Evolutionary conservation across 2,329 filamentous ascomycete genomes (phyloP).

Genomic region (Mariannaea sp.): DNA sequence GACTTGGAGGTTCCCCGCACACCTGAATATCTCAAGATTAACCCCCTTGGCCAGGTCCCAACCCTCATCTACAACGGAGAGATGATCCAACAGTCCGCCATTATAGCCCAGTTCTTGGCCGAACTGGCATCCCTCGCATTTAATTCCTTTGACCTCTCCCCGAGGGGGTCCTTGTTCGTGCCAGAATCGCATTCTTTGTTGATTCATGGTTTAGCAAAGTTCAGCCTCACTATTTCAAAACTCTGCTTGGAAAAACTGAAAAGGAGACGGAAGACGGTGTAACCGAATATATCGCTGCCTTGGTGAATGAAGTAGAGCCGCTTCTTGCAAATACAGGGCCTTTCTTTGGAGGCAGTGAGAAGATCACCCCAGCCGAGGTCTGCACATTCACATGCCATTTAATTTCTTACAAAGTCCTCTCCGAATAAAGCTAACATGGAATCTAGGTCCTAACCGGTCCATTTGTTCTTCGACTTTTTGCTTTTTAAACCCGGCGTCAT

Average conservation of each 20-base stretch:
- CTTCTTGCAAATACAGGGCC: constrained; percentile 61
- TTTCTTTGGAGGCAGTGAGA: constrained; percentile 67
- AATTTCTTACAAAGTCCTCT: too few relatives aligned
- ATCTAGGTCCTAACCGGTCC: constrained; percentile 66
- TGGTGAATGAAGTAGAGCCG: constrained; percentile 76
- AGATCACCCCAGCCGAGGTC: constrained; percentile 76
- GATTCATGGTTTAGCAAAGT: constrained; percentile 72
- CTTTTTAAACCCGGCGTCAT: constrained; percentile 59
- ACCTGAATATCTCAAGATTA: constrained; percentile 75
- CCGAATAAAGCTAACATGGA: background rate
- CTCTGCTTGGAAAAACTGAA: constrained; percentile 52
- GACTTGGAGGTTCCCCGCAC: constrained; percentile 72
- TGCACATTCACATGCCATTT: constrained; percentile 21
- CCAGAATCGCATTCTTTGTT: constrained; percentile 72
- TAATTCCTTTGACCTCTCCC: constrained; percentile 61
- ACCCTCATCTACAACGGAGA: constrained; percentile 67
- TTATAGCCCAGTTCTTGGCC: constrained; percentile 72
- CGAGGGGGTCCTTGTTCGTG: constrained; percentile 63
- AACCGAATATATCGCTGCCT: constrained; percentile 56
- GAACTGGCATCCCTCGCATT: constrained; percentile 71
- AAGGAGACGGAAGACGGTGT: constrained; percentile 55
- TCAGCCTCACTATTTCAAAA: constrained; percentile 51
- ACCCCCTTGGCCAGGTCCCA: constrained; percentile 80
- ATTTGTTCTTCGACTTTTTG: constrained; percentile 66
- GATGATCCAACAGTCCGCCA: constrained; percentile 73